These are phyloP conservation scores for Polyplosphaeria fusca DNA, from an alignment of 495 filamentous ascomycete species.

Conservation along the genomic window DNA sequence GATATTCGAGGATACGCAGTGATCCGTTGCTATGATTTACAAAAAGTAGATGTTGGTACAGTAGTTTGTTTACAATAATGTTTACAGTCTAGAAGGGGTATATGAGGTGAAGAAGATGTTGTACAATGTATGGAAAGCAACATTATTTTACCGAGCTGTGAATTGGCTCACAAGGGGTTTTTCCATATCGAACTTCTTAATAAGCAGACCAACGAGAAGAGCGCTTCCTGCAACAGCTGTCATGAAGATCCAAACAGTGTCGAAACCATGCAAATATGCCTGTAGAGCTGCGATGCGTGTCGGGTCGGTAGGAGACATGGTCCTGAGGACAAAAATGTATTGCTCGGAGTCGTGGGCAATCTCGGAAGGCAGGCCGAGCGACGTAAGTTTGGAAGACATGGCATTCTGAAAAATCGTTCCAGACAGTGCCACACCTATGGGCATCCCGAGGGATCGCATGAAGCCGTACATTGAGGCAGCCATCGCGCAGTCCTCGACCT, in stretches of 20 bases:
- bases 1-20: no score
- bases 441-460: conserved; percentile 14
- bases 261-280: conserved; percentile 11
- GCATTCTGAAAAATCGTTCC: conserved; percentile 17
- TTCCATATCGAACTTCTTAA: conserved; percentile 14
- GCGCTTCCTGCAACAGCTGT: neutral
- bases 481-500: conserved; percentile 16
- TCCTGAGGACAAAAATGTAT: conserved; percentile 3
- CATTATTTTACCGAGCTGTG: neutral
- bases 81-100: no score
- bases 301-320: neutral
- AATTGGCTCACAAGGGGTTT: conserved; percentile 1
- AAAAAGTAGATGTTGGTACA: no score
- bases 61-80: no score
- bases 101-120: no score
- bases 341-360: conserved; percentile 17
- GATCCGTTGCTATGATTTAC: no score
- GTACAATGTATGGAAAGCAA: no score
- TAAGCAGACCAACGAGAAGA: neutral
- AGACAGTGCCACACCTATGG: conserved; percentile 4
- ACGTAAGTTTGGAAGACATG: neutral
- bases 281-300: neutral
- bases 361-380: neutral
- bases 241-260: conserved; percentile 3
- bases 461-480: conserved; percentile 21